phyloP scores from a whole-genome alignment of 2,329 filamentous ascomycete genomes.

The Delphinella strobiligena region DNA sequence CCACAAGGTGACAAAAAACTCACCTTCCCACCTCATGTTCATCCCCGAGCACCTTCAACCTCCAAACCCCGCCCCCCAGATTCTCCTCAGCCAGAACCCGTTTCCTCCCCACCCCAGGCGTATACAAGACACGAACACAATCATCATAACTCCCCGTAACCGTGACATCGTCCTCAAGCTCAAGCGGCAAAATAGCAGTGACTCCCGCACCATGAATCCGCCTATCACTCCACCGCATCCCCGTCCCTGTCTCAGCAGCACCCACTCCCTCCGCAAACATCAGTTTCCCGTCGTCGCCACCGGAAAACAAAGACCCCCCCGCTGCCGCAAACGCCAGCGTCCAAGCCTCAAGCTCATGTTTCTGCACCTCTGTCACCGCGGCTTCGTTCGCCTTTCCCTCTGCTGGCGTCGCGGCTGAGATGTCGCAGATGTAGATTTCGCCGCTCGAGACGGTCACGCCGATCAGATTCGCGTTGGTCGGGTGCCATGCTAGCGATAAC shows the following conservation, averaged over 20 bases:
- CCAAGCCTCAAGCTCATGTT: conserved; percentile 59
- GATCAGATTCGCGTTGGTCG: conserved; percentile 41
- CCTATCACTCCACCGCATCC: conserved; percentile 32
- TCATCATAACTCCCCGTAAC: conserved; percentile 92
- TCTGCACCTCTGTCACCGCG: conserved; percentile 14
- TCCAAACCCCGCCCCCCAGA: conserved; percentile 77
- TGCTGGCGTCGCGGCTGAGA: conserved; percentile 1
- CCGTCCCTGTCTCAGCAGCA: background rate
- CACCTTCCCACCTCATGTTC: conserved; percentile 9
- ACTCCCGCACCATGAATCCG: conserved; percentile 70
- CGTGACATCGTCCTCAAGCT: conserved; percentile 42
- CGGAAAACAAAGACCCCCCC: conserved; percentile 44
- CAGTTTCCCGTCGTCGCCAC: conserved; percentile 65
- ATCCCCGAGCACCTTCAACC: conserved; percentile 51
- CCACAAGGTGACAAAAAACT: conserved; percentile 4
- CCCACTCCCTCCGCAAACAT: conserved; percentile 17
- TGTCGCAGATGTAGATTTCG: conserved; percentile 33
- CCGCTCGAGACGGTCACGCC: conserved; percentile 63
- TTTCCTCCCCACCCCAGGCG: conserved; percentile 25
- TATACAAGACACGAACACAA: conserved; percentile 54
- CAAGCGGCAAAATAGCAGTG: conserved; percentile 68
- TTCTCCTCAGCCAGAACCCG: conserved; percentile 50
- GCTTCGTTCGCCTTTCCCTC: background rate
- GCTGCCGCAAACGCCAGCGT: conserved; percentile 44
- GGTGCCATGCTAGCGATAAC: conserved; percentile 64